Conservation (phyloP, 108 stramenopile species). For the Conticribra weissflogii region DNA sequence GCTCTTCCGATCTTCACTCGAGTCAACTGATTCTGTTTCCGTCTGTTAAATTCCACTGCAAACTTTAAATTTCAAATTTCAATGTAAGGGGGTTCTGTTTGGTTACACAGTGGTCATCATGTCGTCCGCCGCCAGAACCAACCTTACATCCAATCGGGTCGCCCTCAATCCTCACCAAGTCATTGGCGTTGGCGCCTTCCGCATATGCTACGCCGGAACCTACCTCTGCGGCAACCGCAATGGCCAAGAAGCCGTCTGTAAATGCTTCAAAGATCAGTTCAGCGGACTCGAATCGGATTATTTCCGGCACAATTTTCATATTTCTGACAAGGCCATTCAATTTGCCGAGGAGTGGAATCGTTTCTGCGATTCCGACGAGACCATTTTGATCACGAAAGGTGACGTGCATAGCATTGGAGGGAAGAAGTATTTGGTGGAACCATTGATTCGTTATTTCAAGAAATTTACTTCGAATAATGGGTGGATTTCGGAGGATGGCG, state of each 20-base stretch:
- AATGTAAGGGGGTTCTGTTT: neutral
- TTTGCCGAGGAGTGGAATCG: constrained; percentile 71
- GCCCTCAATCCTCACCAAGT: constrained; percentile 20
- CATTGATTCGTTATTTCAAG: constrained; percentile 66
- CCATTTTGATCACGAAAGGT: constrained; percentile 62
- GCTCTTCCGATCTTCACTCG: too few species aligned
- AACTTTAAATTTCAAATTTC: too few species aligned
- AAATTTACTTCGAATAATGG: constrained; percentile 78
- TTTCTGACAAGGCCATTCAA: constrained; percentile 61
- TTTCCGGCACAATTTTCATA: constrained; percentile 57
- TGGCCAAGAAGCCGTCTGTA: constrained; percentile 67
- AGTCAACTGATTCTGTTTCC: too few species aligned
- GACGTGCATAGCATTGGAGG: constrained; percentile 49
- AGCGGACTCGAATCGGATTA: constrained; percentile 56
- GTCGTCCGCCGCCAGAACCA: constrained; percentile 69
- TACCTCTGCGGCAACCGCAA: constrained; percentile 78
- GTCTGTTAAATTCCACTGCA: too few species aligned
- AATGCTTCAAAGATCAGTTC: constrained; percentile 61
- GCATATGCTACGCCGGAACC: constrained; percentile 55
- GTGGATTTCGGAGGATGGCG: constrained; percentile 60
- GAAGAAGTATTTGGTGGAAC: constrained; percentile 67
- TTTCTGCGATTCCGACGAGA: constrained; percentile 53
- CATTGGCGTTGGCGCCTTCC: constrained; percentile 66
- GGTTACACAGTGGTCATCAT: neutral
- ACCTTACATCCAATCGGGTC: constrained; percentile 55